These are phyloP conservation scores for Aspergillus hortae DNA, from an alignment of 2,329 filamentous ascomycete genomes.

Conservation along the genomic window DNA sequence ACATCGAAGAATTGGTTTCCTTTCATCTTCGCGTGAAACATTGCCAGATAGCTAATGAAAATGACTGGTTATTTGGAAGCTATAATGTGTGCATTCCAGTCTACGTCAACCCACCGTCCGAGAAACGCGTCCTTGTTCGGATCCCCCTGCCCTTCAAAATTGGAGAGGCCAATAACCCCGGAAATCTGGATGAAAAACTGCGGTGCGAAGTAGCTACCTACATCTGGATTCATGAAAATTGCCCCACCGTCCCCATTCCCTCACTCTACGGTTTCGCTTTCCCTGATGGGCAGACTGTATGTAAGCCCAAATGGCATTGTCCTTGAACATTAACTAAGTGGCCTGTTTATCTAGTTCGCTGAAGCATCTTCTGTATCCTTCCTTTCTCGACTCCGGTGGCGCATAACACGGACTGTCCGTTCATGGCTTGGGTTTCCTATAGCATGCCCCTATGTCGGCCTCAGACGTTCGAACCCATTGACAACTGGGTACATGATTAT, in stretches of 20 bases:
- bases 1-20: background rate
- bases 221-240: constrained; percentile 39
- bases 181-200: constrained; percentile 45
- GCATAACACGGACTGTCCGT: constrained; percentile 1
- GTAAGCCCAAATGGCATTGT: background rate
- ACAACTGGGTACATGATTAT: constrained; percentile 14
- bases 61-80: background rate
- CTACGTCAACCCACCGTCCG: constrained; percentile 9
- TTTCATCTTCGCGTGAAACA: background rate
- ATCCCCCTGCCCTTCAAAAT: constrained; percentile 29
- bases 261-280: constrained; percentile 32
- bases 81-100: constrained; percentile 16
- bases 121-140: constrained; percentile 23
- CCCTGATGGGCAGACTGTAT: constrained; percentile 24
- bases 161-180: constrained; percentile 36
- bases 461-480: constrained; percentile 1
- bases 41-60: background rate
- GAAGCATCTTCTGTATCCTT: constrained; percentile 4
- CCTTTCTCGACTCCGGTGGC: constrained; percentile 5
- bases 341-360: constrained; percentile 5
- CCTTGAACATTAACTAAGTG: background rate
- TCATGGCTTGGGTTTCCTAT: constrained; percentile 10
- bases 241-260: constrained; percentile 36
- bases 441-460: constrained; percentile 10
- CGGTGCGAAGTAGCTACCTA: constrained; percentile 42